These are phyloP conservation scores for Neonectria ditissima DNA, from an alignment of 2,329 filamentous ascomycete species.

Conservation along the genomic window DNA sequence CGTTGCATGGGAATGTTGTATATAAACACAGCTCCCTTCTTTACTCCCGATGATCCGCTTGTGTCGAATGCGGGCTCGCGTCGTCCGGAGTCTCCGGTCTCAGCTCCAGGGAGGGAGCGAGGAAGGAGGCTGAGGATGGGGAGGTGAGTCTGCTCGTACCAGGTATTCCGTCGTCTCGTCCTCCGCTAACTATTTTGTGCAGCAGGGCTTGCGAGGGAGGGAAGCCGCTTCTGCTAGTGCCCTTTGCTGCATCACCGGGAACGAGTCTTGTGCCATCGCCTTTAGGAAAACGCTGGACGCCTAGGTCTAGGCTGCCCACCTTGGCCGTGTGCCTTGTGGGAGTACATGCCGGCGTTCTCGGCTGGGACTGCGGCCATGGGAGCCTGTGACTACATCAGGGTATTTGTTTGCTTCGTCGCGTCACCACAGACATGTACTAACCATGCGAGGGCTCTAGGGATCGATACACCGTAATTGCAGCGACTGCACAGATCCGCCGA, in stretches of 20 bases:
- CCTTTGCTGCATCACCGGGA: background rate
- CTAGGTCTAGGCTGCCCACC: too few species aligned
- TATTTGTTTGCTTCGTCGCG: background rate
- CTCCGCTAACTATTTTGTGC: background rate
- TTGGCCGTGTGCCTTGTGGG: background rate
- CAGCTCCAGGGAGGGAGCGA: background rate
- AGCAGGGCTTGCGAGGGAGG: background rate
- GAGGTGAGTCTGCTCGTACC: background rate
- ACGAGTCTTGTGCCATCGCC: background rate
- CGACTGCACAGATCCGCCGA: background rate
- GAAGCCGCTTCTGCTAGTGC: background rate
- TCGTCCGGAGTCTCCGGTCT: background rate
- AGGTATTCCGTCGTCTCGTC: background rate
- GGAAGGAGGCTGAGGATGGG: background rate
- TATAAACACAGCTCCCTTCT: background rate
- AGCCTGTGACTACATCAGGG: background rate
- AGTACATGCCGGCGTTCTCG: background rate
- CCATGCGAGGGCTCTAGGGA: background rate
- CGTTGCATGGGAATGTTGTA: background rate
- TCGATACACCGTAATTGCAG: background rate
- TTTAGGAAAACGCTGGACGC: background rate
- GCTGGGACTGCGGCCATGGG: background rate
- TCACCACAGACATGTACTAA: background rate
- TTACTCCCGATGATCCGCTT: background rate
- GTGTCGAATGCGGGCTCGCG: background rate